Base-by-base conservation (phyloP, 768 basidiomycete genomes). In the Lepiota venenata region DNA sequence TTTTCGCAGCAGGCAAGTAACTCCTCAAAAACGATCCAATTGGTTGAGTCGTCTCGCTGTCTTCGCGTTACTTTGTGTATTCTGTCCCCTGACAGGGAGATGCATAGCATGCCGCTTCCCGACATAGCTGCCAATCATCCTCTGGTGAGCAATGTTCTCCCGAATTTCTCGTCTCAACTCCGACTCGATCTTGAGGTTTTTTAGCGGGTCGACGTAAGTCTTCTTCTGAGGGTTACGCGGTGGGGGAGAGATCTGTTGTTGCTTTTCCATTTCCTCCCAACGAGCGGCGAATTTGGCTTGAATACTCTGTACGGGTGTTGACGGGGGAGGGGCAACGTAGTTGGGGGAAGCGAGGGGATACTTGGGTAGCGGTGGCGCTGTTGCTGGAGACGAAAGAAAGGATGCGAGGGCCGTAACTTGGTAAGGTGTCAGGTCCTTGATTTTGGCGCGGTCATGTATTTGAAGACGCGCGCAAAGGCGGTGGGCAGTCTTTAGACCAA, bases 341-440 rank as follows among this genome's bases (percentile, higher is more conserved):
- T 71, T 59, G 11, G 78, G 73, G 2, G 75, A 60, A 1, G 91
- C 88, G 32, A 93, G 80, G 11, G 86, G 86, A 58, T 84, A 79
- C 36, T 78, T 78, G 5, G 84, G 81, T 2, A 89, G 78, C 10
- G 82, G 76, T 0, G 84, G 74, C 2, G 88, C 81, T 15, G 91
- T 93, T 20, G 81, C 73, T 1, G 97, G 95, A 0, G 93, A 91
- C 4, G 95, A 94, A 9, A 99, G 85, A 71, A 93, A 96, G 5
- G 96, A 91, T 11, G 94, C 88, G n/a, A 99, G 80, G 14, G 88
- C 81, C 12, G 93, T 97, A 47, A 95, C 75, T 79, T 99, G 97
- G 35, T 82, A 76, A 27, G 93, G 86, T 22, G 91, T 85, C 29
- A 99, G 78, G 66, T 92, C 82, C 46, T 80, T 81, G 60, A 99